Base-by-base conservation (phyloP, 768 basidiomycete genomes). In the Fistulinella prunicolor region DNA sequence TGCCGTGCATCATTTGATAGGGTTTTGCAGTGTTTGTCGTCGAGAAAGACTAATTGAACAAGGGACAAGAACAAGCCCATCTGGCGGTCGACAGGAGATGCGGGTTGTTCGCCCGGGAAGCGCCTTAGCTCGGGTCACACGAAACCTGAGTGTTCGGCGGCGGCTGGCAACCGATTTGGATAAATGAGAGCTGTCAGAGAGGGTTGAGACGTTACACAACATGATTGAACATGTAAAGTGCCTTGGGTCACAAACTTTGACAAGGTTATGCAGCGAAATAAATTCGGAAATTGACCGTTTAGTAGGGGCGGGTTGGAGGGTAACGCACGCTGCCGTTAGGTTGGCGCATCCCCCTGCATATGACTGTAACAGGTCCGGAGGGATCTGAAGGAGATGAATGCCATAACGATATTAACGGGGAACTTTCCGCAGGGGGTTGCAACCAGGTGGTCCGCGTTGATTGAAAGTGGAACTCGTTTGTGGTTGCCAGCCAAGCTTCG, bases 1-100 rank as follows among this genome's bases (percentile, higher is more conserved):
- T 59, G 57, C 65, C 60, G 59, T 61, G 67, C 61, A 61, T 63
- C 57, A 67, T 63, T 57, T 69, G 67, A 67, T 67, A 65, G 65
- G 54, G 67, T 67, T 62, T 69, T 56, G 28, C 55, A 67, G 55
- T 50, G 50, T 49, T 53, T 64, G 65, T 65, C 53, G 60, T 67
- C 63, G 65, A 67, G 65, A 63, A 67, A 65, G 62, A 67, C 61
- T 69, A 65, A 67, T 67, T 53, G 44, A 47, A 63, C 55, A 56
- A 58, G 65, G 62, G 54, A 58, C 56, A n/a, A n/a, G 42, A 51
- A 43, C 43, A 48, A 43, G 39, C 37, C 58, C 40, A 38, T 50
- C 36, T 46, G 47, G 50, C 42, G 46, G 53, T 46, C 30, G 36
- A 45, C 47, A 53, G 35, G 45, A 49, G 26, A 48, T 39, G 49